A percentile compares a stretch with the other conserved stretches of the same genome.
Conservation (phyloP, 805 yeast genomes). For the Cyberlindnera bimundalis region DNA sequence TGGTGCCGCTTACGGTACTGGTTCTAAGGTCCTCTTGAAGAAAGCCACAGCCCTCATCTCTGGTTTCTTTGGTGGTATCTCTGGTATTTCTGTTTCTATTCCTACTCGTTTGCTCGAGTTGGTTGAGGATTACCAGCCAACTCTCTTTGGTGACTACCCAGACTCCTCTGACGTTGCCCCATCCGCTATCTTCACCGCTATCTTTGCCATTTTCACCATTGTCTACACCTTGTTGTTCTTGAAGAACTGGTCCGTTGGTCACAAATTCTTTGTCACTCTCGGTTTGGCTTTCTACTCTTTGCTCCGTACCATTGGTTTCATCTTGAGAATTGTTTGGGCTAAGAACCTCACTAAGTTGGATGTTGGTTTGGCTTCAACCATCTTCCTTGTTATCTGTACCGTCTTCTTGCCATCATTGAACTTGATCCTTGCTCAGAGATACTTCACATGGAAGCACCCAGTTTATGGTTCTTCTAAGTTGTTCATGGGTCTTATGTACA, state of each 20-base stretch:
- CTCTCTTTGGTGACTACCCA: conserved; percentile 67
- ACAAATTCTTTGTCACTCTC: conserved; percentile 52
- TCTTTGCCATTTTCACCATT: conserved; percentile 45
- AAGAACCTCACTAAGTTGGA: conserved; percentile 40
- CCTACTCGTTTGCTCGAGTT: conserved; percentile 19
- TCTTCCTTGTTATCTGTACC: conserved; percentile 57
- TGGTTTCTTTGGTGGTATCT: conserved; percentile 20
- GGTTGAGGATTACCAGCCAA: conserved; percentile 36
- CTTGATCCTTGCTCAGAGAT: conserved; percentile 65
- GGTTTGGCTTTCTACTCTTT: conserved; percentile 53
- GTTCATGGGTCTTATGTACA: conserved; percentile 48
- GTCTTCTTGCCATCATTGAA: conserved; percentile 56
- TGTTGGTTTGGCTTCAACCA: conserved; percentile 54
- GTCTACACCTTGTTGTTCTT: conserved; percentile 44
- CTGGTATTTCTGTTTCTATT: conserved; percentile 13
- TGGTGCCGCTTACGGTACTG: conserved; percentile 29
- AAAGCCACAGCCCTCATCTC: no score
- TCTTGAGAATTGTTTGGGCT: conserved; percentile 58
- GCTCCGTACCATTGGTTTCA: conserved; percentile 56
- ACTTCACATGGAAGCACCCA: conserved; percentile 78
- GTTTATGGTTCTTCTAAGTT: conserved; percentile 51
- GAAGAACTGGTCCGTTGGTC: conserved; percentile 51
- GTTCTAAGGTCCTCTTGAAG: conserved; percentile 21
- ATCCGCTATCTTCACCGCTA: conserved; percentile 51
- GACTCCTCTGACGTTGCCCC: conserved; percentile 51